These are phyloP conservation scores for Claviceps capensis DNA, from an alignment of 2,329 filamentous ascomycete species.

Conservation along the genomic window DNA sequence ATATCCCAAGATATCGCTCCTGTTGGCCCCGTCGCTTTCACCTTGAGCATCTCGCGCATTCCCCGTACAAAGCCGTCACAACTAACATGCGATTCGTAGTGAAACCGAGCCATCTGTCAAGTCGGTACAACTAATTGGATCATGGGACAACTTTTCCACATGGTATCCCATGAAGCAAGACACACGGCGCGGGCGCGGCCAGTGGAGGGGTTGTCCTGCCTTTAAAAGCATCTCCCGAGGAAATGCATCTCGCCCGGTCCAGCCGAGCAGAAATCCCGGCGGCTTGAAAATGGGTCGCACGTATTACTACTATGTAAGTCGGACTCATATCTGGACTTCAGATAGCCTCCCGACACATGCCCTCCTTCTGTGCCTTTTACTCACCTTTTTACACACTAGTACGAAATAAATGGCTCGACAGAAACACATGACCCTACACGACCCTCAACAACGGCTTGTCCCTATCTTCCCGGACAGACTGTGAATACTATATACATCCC, in stretches of 20 bases:
- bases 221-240: constrained; percentile 80
- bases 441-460: constrained; percentile 66
- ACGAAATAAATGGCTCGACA: constrained; percentile 64
- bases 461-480: constrained; percentile 73
- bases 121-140: constrained; percentile 72
- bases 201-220: constrained; percentile 79
- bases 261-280: constrained; percentile 44
- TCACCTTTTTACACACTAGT: constrained; percentile 35
- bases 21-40: not conserved
- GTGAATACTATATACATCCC: constrained; percentile 80
- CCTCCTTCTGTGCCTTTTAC: not conserved
- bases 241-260: constrained; percentile 38
- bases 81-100: constrained; percentile 25
- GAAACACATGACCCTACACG: constrained; percentile 63
- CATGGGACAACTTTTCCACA: constrained; percentile 86
- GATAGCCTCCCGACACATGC: not conserved
- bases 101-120: constrained; percentile 46
- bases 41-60: too few species aligned
- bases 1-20: not conserved
- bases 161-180: constrained; percentile 75
- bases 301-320: constrained; percentile 88
- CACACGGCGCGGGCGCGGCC: constrained; percentile 53
- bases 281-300: constrained; percentile 84
- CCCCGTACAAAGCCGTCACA: not conserved
- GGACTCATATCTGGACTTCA: too few species aligned